Base-by-base conservation (phyloP, 345 rosid species). In the Bruguiera gymnorhiza region DNA sequence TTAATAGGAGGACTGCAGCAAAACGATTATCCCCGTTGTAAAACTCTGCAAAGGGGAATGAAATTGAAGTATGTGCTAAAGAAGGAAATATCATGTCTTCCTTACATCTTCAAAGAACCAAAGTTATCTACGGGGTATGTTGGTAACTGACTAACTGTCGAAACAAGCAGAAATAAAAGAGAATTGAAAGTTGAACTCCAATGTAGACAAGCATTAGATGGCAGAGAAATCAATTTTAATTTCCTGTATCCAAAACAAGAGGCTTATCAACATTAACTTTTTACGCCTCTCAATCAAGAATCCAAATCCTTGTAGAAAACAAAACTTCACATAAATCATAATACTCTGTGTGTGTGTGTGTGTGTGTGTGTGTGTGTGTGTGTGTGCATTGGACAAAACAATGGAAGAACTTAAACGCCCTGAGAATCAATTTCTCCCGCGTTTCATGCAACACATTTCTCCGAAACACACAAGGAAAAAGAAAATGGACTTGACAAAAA, bases 41-140 rank as follows among this genome's bases (percentile, higher is more conserved):
- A 57, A 73, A 66, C 71, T 69, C 75, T 39, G 67, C 66, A 36
- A 72, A 61, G 19, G 82, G 72, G 63, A 73, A 70, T 53, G 75
- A 65, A 72, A 80, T 61, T 4, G 73, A n/a, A 32, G 75, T 39
- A 78, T 80, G 63, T 43, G 31, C 29, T 52, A n/a, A 69, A 30
- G 62, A 70, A 36, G 57, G 29, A 54, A 54, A 54, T n/a, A 54
- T 8, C 43, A 9, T 37, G 29, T 54, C 26, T 21, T 26, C 26
- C 26, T 11, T 54, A 5, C 20, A 21, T 54, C 59, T 54, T 21
- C 43, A 55, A 1, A 13, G 62, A 10, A 55, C 29, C 5, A 53
- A 3, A n/a, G 18, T 9, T 34, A 21, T 65, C 36, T 74, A 39
- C 6, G 69, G 52, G 60, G 11, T 56, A 20, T 63, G 62, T 67